These are phyloP conservation scores for Fusarium mexicanum DNA, from an alignment of 2,329 filamentous ascomycete species.

Conservation along the genomic window DNA sequence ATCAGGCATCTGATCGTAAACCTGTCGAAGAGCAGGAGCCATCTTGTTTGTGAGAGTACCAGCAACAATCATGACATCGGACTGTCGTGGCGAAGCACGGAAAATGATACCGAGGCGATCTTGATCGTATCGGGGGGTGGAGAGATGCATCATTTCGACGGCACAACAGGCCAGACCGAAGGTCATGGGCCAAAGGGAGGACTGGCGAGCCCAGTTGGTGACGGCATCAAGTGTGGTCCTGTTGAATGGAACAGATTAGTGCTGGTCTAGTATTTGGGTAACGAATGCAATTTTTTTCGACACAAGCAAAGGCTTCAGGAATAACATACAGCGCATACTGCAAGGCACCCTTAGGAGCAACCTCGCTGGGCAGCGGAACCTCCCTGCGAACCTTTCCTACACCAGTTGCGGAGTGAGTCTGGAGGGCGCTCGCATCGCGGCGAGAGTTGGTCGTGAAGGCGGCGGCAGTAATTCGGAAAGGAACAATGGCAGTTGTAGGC, in stretches of 20 bases:
- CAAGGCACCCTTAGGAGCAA: constrained; percentile 79
- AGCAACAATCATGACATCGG: constrained; percentile 93
- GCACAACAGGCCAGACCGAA: constrained; percentile 91
- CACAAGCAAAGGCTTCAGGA: background rate
- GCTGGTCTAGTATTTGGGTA: background rate
- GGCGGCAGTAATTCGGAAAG: constrained; percentile 69
- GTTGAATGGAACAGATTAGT: constrained; percentile 1
- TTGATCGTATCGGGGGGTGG: constrained; percentile 88
- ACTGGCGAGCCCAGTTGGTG: constrained; percentile 85
- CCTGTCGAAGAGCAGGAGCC: constrained; percentile 87
- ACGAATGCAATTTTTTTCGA: background rate
- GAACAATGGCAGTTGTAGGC: constrained; percentile 70
- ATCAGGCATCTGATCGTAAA: constrained; percentile 96
- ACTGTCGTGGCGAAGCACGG: constrained; percentile 86
- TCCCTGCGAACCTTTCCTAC: constrained; percentile 70
- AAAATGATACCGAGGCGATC: constrained; percentile 91
- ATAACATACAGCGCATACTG: constrained; percentile 85
- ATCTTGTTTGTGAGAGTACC: constrained; percentile 97
- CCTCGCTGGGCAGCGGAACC: constrained; percentile 81
- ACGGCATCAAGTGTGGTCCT: constrained; percentile 83
- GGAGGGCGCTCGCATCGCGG: constrained; percentile 68
- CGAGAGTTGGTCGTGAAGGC: constrained; percentile 73
- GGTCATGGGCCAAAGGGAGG: constrained; percentile 88
- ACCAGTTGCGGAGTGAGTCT: constrained; percentile 64
- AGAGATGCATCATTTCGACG: constrained; percentile 93